Percentiles rank a stretch among this genome's conserved stretches.
Conservation (phyloP, 805 yeast species). For the Pichia cabralensis region DNA sequence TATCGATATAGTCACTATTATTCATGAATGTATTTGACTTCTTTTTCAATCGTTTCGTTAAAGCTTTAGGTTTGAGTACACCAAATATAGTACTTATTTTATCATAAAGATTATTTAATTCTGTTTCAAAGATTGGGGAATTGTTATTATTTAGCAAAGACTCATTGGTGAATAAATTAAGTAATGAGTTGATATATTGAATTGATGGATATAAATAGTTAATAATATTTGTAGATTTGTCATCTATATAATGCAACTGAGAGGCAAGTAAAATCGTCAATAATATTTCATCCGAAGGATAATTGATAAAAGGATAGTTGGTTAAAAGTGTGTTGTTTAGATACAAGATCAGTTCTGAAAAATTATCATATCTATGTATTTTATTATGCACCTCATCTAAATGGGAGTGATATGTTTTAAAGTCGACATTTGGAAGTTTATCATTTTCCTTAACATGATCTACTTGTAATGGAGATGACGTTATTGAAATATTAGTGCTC, state of each 20-base stretch:
- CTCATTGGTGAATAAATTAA: neutral
- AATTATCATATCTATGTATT: constrained; percentile 5
- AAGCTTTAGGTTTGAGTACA: constrained; percentile 1
- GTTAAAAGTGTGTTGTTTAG: constrained; percentile 1
- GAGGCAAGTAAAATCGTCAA: constrained; percentile 4
- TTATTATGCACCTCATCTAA: constrained; percentile 4
- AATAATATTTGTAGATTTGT: neutral
- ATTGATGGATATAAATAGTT: constrained; percentile 3
- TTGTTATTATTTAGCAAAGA: neutral
- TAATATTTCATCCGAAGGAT: constrained; percentile 5
- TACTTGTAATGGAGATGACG: no score
- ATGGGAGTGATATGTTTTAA: no score
- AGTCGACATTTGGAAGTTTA: no score
- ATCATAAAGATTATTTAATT: constrained; percentile 1
- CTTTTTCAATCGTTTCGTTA: constrained; percentile 1
- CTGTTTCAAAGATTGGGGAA: neutral
- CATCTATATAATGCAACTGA: constrained; percentile 5
- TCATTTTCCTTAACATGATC: no score
- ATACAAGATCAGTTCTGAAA: constrained; percentile 2
- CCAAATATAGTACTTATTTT: neutral
- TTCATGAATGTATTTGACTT: no score
- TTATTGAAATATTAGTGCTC: neutral
- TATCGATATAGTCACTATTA: neutral
- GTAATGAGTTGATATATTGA: constrained; percentile 2
- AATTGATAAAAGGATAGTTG: constrained; percentile 3